Percentiles rank a stretch among this genome's conserved stretches.
Evolutionary conservation across 257 asterid genomes (phyloP).

Genomic region (Striga asiatica): DNA sequence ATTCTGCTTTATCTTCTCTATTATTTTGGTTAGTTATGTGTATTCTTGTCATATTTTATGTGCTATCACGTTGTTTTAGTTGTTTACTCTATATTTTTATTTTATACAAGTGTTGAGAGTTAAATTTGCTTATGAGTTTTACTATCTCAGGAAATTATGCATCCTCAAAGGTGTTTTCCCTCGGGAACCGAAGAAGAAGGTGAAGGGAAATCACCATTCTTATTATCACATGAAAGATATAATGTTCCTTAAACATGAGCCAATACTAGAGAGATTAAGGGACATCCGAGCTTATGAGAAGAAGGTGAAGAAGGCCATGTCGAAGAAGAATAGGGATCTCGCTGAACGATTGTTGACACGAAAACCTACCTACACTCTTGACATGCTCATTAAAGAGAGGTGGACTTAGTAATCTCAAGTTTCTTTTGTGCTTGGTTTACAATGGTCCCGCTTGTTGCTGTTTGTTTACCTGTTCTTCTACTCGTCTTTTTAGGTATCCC

Average conservation of each 20-base stretch:
- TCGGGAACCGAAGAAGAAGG: conserved; percentile 96
- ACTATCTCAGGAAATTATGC: conserved; percentile 29
- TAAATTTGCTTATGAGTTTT: neutral
- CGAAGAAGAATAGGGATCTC: conserved; percentile 78
- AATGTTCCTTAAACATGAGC: conserved; percentile 76
- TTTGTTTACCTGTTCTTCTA: neutral
- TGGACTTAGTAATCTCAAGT: conserved; percentile 5
- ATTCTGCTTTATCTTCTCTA: neutral
- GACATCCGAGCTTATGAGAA: conserved; percentile 61
- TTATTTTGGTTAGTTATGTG: neutral
- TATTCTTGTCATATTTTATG: neutral
- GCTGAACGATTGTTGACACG: conserved; percentile 66
- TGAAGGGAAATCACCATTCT: conserved; percentile 92
- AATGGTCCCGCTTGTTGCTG: neutral
- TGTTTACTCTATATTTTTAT: neutral
- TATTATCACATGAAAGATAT: conserved; percentile 88
- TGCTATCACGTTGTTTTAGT: neutral
- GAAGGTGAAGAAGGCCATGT: conserved; percentile 72
- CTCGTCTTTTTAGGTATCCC: conserved; percentile 55
- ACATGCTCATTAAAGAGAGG: conserved; percentile 82
- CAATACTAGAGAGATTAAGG: conserved; percentile 70
- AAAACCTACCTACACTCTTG: conserved; percentile 75
- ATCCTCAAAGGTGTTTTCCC: conserved; percentile 89
- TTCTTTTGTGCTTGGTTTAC: neutral
- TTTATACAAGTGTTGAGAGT: neutral